A percentile compares a stretch with the other conserved stretches of the same genome.
These are phyloP conservation scores for Hygrophorus russula DNA, from an alignment of 768 basidiomycete genomes.

Conservation along the genomic window DNA sequence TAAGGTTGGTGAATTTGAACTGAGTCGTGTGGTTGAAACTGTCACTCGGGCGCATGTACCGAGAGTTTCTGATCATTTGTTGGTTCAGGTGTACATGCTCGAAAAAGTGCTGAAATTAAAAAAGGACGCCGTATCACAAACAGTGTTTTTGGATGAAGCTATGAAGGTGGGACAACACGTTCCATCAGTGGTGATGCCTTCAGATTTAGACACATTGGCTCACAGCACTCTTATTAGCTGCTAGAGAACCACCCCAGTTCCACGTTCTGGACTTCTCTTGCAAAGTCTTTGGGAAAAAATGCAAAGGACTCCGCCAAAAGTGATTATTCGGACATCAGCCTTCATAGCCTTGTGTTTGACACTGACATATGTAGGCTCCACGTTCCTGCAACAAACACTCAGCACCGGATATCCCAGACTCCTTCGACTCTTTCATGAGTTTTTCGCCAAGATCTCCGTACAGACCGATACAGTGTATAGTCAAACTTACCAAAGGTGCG, in stretches of 20 bases:
- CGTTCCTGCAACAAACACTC: constrained; percentile 85
- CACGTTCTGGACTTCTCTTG: constrained; percentile 82
- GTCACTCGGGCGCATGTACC: neutral
- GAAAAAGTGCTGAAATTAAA: constrained; percentile 91
- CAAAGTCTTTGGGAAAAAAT: constrained; percentile 72
- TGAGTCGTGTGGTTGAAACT: neutral
- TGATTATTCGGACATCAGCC: constrained; percentile 16
- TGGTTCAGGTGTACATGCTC: constrained; percentile 74
- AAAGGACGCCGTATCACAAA: constrained; percentile 67
- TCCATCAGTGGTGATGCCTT: neutral
- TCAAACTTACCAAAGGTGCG: constrained; percentile 72
- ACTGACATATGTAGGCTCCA: constrained; percentile 48
- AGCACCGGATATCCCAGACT: constrained; percentile 80
- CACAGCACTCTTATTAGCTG: constrained; percentile 28
- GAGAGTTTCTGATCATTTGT: neutral
- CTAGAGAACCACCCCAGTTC: constrained; percentile 88
- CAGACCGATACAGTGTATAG: constrained; percentile 93
- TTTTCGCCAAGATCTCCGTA: constrained; percentile 90
- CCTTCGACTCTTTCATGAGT: constrained; percentile 88
- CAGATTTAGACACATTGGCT: neutral
- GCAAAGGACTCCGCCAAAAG: constrained; percentile 74
- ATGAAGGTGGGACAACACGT: constrained; percentile 54
- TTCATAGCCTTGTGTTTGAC: neutral
- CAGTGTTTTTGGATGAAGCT: constrained; percentile 82
- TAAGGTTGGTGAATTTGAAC: constrained; percentile 38